Conservation (phyloP, 495 filamentous ascomycete genomes). For the Lepraria neglecta region DNA sequence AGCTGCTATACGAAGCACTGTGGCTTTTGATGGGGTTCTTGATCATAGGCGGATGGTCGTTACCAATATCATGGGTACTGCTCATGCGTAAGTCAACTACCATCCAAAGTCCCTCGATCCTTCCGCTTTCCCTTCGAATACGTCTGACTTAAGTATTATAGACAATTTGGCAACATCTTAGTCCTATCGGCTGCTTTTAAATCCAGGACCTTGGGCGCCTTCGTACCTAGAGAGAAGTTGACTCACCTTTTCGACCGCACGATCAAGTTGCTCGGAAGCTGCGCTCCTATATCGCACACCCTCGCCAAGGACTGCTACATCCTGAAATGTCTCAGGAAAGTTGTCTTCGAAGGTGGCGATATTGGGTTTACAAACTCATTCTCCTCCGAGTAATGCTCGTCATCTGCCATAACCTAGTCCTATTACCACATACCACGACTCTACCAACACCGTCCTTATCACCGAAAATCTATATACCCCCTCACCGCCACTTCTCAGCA, state of each 20-base stretch:
- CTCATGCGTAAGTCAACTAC: conserved; percentile 75
- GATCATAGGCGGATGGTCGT: conserved; percentile 63
- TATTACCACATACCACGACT: background rate
- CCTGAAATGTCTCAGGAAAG: conserved; percentile 35
- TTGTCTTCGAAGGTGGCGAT: conserved; percentile 26
- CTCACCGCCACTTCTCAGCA: background rate
- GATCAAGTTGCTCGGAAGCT: conserved; percentile 59
- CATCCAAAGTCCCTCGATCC: background rate
- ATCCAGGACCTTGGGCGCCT: conserved; percentile 47
- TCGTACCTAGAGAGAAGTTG: conserved; percentile 46
- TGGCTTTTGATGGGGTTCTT: conserved; percentile 67
- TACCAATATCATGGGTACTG: conserved; percentile 91
- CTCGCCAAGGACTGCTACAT: conserved; percentile 62
- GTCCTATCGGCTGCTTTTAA: conserved; percentile 74
- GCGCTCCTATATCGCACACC: conserved; percentile 59
- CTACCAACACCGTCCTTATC: background rate
- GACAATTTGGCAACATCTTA: conserved; percentile 95
- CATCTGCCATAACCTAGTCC: no score
- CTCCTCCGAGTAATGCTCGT: conserved; percentile 13
- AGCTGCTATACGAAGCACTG: conserved; percentile 77
- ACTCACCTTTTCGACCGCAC: conserved; percentile 52
- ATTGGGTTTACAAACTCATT: conserved; percentile 2
- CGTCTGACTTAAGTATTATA: conserved; percentile 32
- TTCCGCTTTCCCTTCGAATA: conserved; percentile 18
- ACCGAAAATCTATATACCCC: background rate